A percentile compares a stretch with the other conserved stretches of the same genome.
Conservation (phyloP, 2,329 filamentous ascomycete species). For the Fusarium bulbicola region DNA sequence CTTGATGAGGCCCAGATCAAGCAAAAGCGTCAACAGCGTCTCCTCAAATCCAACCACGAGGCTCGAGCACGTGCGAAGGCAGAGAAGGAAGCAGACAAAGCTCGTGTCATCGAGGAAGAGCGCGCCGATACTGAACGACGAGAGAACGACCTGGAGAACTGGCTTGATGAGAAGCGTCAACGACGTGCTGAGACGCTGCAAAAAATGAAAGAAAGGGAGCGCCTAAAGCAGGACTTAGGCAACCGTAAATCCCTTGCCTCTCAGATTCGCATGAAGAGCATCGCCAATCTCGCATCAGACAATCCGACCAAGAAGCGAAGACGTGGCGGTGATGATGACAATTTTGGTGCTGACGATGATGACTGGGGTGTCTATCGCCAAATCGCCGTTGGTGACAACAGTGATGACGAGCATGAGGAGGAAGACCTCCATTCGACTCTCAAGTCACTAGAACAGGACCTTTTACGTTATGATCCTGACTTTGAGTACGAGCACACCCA, state of each 20-base stretch:
- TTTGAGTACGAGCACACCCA: conserved; percentile 94
- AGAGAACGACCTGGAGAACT: conserved; percentile 83
- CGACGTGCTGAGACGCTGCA: conserved; percentile 76
- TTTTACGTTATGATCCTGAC: conserved; percentile 84
- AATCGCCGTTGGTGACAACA: conserved; percentile 83
- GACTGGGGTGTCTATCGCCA: conserved; percentile 98
- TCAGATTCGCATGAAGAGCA: conserved; percentile 97
- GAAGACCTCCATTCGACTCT: conserved; percentile 81
- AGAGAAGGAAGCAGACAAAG: conserved; percentile 94
- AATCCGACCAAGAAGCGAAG: conserved; percentile 84
- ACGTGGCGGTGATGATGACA: conserved; percentile 90
- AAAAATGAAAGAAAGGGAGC: conserved; percentile 92
- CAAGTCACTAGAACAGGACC: conserved; percentile 81
- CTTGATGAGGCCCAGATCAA: conserved; percentile 92
- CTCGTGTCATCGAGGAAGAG: conserved; percentile 82
- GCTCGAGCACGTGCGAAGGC: conserved; percentile 92
- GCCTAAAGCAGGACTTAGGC: conserved; percentile 91
- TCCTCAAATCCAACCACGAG: conserved; percentile 95
- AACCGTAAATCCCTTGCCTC: conserved; percentile 97
- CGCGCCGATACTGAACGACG: conserved; percentile 84
- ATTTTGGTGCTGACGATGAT: conserved; percentile 95
- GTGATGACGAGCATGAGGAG: conserved; percentile 92
- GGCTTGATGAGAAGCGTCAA: conserved; percentile 83
- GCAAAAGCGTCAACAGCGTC: conserved; percentile 88
- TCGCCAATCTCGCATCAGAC: conserved; percentile 94